phyloP scores from a whole-genome alignment of 352 stramenopile species.

The Aphanomyces stellatus region DNA sequence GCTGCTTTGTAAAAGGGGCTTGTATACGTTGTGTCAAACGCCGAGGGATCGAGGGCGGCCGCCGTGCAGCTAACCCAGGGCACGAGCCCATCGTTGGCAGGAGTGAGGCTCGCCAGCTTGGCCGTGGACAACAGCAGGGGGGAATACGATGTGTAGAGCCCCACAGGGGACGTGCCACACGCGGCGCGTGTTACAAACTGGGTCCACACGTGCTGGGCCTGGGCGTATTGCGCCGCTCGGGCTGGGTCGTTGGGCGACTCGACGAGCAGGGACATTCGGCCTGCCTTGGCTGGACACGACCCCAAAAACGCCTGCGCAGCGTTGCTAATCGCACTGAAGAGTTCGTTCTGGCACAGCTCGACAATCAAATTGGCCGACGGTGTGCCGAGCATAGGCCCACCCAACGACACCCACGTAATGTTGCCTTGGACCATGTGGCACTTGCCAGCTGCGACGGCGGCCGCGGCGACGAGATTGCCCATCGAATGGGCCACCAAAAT shows the following conservation, averaged over 20 bases:
- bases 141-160: conserved; percentile 33
- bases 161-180: conserved; percentile 33
- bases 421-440: conserved; percentile 25
- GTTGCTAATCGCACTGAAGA: conserved; percentile 21
- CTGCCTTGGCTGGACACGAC: conserved; percentile 31
- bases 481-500: conserved; percentile 61
- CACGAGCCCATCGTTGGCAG: conserved; percentile 43
- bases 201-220: conserved; percentile 26
- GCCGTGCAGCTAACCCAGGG: conserved; percentile 51
- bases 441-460: conserved; percentile 36
- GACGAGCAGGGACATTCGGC: conserved; percentile 31
- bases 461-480: conserved; percentile 41
- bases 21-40: conserved; percentile 35
- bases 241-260: conserved; percentile 29
- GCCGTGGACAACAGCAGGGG: conserved; percentile 25
- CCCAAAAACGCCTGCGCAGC: conserved; percentile 28
- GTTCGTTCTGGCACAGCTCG: conserved; percentile 8
- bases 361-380: conserved; percentile 3
- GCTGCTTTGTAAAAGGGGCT: conserved; percentile 41
- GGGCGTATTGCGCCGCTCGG: conserved; percentile 27
- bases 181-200: conserved; percentile 34
- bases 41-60: conserved; percentile 25
- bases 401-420: conserved; percentile 26
- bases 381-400: conserved; percentile 24
- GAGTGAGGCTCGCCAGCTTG: conserved; percentile 26